Evolutionary conservation across 1,284 basidiomycete genomes (phyloP).

Genomic region (Wolfiporia cocos): DNA sequence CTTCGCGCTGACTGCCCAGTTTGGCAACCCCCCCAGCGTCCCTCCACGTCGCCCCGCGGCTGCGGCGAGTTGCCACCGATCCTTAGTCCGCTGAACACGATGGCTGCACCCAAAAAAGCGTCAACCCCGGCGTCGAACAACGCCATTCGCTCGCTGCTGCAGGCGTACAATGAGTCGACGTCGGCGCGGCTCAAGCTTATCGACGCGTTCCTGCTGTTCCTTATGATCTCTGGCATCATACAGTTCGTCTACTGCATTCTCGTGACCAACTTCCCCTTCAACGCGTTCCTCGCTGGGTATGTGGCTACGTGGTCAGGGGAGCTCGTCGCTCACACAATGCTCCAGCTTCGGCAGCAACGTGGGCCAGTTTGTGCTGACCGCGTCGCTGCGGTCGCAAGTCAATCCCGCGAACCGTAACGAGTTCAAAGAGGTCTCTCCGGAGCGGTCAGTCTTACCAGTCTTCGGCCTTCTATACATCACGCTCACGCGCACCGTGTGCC

Average conservation of each 20-base stretch:
- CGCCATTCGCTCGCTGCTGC: slow-evolving; percentile 61
- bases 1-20: slow-evolving; percentile 10
- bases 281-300: slow-evolving; percentile 94
- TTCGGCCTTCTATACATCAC: slow-evolving; percentile 1
- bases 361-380: slow-evolving; percentile 95
- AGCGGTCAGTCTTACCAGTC: slow-evolving; percentile 58
- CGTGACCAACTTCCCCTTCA: slow-evolving; percentile 94
- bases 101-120: slow-evolving; percentile 26
- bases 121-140: slow-evolving; percentile 23
- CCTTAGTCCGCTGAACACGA: too few relatives aligned
- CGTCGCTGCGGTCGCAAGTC: slow-evolving; percentile 88
- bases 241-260: slow-evolving; percentile 93
- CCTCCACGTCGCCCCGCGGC: slow-evolving; percentile 17
- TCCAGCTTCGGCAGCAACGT: slow-evolving; percentile 87
- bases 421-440: slow-evolving; percentile 91
- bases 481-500: background rate
- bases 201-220: slow-evolving; percentile 89
- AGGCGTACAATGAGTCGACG: slow-evolving; percentile 75
- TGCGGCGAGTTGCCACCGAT: slow-evolving; percentile 1
- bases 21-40: slow-evolving; percentile 5
- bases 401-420: slow-evolving; percentile 78
- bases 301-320: slow-evolving; percentile 21
- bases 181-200: slow-evolving; percentile 87
- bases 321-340: background rate
- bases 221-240: slow-evolving; percentile 85